Base-by-base conservation (phyloP, 1,284 basidiomycete species). In the Erythrobasidium hasegawianum region DNA sequence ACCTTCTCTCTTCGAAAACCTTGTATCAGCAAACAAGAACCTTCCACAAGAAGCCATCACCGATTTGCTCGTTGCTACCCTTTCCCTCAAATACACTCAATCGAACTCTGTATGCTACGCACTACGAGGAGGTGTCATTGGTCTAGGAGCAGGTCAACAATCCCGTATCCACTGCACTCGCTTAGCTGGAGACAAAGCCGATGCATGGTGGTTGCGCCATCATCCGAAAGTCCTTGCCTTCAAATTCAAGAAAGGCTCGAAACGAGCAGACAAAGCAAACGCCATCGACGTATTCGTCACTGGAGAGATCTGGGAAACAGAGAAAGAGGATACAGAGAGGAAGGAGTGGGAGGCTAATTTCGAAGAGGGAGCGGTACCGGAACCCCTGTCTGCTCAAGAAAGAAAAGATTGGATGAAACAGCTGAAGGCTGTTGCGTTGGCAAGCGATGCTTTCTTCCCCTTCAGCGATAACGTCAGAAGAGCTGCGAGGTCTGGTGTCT, bases 111-210 rank as follows among this genome's bases (percentile, higher is more conserved):
- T 99, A 59, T 90, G 94, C 58, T 99, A 97, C 78, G 92, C 95
- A 1, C 87, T 88, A 74, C 87, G 87, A 76, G 96, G 95, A 40
- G 86, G 92, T 38, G 88, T 97, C 76, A 85, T 99, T 74, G 96
- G 96, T 64, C 87, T 97, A 56, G 95, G 95, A 58, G 96, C 96
- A 0, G 95, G 96, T 14, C 95, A 98, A 78, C 96, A 98, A 78
- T 97, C 93, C 9, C 90, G 95, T 65, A 98, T 99, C 77, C 96
- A 99, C 82, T 99, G 96, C 81, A 99, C 95, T 20, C 89, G 96
- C 57, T 86, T 99, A 53, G 96, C 96, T 0, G 95, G 96, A 10
- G 85, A 87, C 70, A 98, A 99, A 81, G 93, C 93, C n/a, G 96
- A 99, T 81, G 85, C 94, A 74, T 98, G 95, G 93, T 98, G 96